Evolutionary conservation across 2,329 filamentous ascomycete species (phyloP).

Genomic region (Lecanicillium sp.): DNA sequence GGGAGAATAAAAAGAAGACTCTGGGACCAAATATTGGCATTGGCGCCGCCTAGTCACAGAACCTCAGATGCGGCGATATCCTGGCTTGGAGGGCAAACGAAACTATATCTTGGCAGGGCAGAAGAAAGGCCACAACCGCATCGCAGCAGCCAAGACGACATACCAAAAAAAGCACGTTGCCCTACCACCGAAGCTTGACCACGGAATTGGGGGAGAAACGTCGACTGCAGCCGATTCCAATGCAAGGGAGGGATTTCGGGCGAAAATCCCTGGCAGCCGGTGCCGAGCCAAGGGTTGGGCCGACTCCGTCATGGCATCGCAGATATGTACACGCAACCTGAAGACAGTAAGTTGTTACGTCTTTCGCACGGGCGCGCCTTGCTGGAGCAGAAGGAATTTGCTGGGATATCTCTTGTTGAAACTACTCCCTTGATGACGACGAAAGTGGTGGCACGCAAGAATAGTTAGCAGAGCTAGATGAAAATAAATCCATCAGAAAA

Average conservation of each 20-base stretch:
- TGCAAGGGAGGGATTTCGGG: not conserved
- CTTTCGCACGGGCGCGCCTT: not conserved
- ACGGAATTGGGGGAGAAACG: no score
- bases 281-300: no score
- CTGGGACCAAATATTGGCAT: not conserved
- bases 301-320: constrained; percentile 6
- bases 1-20: not conserved
- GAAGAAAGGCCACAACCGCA: not conserved
- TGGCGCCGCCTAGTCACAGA: no score
- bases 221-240: no score
- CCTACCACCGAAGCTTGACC: not conserved
- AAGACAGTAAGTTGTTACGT: not conserved
- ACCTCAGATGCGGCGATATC: not conserved
- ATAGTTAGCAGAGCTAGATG: not conserved
- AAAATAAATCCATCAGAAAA: not conserved
- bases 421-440: not conserved
- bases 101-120: not conserved
- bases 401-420: not conserved
- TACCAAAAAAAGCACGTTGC: not conserved
- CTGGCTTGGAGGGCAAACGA: not conserved
- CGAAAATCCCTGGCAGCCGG: no score
- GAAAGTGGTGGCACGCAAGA: no score
- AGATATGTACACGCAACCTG: not conserved
- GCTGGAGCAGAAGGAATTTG: not conserved
- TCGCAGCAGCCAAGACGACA: not conserved